phyloP scores from a whole-genome alignment of 768 basidiomycete genomes.

The Mrakia frigida region DNA sequence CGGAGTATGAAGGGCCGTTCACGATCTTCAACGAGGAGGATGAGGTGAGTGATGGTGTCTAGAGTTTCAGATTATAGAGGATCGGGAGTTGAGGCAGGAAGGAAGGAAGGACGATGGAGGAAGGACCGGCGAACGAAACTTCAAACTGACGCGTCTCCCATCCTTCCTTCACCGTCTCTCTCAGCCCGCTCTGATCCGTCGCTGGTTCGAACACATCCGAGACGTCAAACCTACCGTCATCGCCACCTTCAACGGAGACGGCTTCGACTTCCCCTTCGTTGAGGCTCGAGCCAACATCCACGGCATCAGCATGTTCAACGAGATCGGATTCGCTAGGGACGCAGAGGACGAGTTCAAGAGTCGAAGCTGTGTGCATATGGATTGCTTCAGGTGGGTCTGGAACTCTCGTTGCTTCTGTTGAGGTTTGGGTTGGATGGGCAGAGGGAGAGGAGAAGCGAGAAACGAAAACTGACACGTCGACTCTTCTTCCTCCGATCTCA shows the following conservation, averaged over 20 bases:
- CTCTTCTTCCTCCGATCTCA: neutral
- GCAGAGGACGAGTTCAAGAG: slow-evolving; percentile 93
- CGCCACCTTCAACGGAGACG: slow-evolving; percentile 97
- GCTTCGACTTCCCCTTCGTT: slow-evolving; percentile 98
- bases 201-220: slow-evolving; percentile 91
- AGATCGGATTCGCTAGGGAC: slow-evolving; percentile 88
- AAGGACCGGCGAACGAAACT: neutral
- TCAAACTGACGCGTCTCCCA: neutral
- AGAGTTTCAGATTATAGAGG: no score
- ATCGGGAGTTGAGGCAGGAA: neutral
- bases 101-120: neutral
- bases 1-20: slow-evolving; percentile 95
- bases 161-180: neutral
- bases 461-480: neutral
- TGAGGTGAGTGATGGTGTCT: slow-evolving; percentile 55
- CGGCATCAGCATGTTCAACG: slow-evolving; percentile 92
- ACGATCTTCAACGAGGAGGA: slow-evolving; percentile 89
- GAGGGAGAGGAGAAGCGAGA: neutral
- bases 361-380: slow-evolving; percentile 91
- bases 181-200: slow-evolving; percentile 72
- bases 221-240: slow-evolving; percentile 93
- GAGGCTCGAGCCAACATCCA: slow-evolving; percentile 75
- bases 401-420: neutral
- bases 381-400: slow-evolving; percentile 76
- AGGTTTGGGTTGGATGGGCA: neutral